Conservation (phyloP, 495 filamentous ascomycete species). For the Penicillium desertorum region DNA sequence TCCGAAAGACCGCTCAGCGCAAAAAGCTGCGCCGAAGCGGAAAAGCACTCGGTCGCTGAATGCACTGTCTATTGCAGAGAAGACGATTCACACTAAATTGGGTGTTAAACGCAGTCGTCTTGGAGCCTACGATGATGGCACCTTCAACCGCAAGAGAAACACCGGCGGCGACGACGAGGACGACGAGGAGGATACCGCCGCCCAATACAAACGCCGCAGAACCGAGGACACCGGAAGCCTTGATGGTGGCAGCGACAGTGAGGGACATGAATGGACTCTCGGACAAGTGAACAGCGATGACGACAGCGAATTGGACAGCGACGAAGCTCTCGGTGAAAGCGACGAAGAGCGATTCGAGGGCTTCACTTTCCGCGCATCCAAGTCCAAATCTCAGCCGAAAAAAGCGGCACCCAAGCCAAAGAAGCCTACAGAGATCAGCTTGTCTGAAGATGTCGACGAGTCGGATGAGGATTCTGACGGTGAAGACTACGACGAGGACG, state of each 20-base stretch:
- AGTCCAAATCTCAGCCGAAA: constrained; percentile 40
- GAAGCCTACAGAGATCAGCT: constrained; percentile 46
- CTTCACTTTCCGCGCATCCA: constrained; percentile 67
- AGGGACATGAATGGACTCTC: constrained; percentile 85
- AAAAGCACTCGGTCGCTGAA: constrained; percentile 65
- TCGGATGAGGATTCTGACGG: constrained; percentile 49
- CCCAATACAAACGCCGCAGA: constrained; percentile 47
- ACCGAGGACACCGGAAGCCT: constrained; percentile 41
- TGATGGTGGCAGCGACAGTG: constrained; percentile 72
- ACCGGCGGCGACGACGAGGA: constrained; percentile 34
- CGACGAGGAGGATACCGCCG: constrained; percentile 55
- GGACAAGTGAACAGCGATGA: constrained; percentile 73
- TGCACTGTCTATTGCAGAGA: constrained; percentile 80
- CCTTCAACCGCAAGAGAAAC: constrained; percentile 45
- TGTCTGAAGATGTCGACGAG: constrained; percentile 58
- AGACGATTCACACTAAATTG: constrained; percentile 51
- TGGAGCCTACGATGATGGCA: constrained; percentile 54
- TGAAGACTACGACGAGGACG: constrained; percentile 42
- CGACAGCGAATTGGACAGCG: constrained; percentile 83
- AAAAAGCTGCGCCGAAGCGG: constrained; percentile 46
- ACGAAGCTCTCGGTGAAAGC: constrained; percentile 89
- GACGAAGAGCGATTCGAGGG: constrained; percentile 81
- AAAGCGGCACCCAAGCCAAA: constrained; percentile 22
- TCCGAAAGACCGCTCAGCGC: constrained; percentile 49
- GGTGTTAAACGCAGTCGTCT: constrained; percentile 58